Conservation (phyloP, 2,329 filamentous ascomycete genomes). For the Pseudocercospora fijiensis region DNA sequence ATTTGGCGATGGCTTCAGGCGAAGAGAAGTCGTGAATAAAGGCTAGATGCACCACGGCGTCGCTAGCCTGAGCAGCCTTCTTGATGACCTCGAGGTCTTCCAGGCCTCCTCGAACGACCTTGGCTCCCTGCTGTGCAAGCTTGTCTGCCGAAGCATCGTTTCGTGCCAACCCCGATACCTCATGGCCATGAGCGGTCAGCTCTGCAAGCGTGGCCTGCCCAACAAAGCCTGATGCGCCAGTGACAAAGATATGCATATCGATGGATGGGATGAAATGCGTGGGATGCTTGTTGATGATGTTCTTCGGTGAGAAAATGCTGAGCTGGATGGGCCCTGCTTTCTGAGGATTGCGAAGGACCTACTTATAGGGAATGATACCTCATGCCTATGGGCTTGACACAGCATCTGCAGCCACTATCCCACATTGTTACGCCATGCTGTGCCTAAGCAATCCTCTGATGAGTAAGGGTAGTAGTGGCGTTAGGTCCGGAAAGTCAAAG, state of each 20-base stretch:
- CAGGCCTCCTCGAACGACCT: constrained; percentile 45
- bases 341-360: not conserved
- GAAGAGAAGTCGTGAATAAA: constrained; percentile 32
- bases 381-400: not conserved
- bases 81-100: constrained; percentile 42
- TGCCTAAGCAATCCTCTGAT: constrained; percentile 1
- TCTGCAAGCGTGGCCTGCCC: constrained; percentile 41
- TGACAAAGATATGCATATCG: constrained; percentile 38
- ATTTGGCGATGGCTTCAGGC: constrained; percentile 28
- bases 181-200: constrained; percentile 43
- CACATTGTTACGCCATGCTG: not conserved
- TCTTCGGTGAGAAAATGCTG: not conserved
- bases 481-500: not conserved
- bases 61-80: constrained; percentile 41
- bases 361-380: not conserved
- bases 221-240: constrained; percentile 46
- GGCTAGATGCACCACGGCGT: constrained; percentile 49
- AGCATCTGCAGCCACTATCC: not conserved
- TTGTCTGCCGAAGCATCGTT: constrained; percentile 37
- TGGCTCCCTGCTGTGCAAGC: constrained; percentile 43
- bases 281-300: not conserved
- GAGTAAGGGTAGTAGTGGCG: not conserved
- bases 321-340: not conserved
- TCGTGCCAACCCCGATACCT: constrained; percentile 46
- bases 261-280: not conserved